A percentile compares a stretch with the other conserved stretches of the same genome.
phyloP scores from a whole-genome alignment of 2,329 filamentous ascomycete genomes.

The Massarina eburnea region DNA sequence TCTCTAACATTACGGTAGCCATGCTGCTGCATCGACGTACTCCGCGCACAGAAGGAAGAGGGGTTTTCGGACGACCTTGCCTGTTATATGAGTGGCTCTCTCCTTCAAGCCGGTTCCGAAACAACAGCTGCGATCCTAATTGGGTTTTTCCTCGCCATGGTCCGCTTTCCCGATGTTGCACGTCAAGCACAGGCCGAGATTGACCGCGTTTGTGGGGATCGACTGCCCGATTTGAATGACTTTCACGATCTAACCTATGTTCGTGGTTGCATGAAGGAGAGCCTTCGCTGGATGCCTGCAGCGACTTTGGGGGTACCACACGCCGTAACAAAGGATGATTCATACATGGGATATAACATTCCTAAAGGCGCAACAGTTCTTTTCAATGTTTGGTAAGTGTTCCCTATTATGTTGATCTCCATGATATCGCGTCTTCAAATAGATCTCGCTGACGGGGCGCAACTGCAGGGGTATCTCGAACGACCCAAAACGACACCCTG shows the following conservation, averaged over 20 bases:
- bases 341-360: conserved; percentile 39
- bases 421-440: background rate
- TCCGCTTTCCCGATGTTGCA: conserved; percentile 25
- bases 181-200: conserved; percentile 28
- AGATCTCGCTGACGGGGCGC: too few species aligned
- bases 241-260: conserved; percentile 26
- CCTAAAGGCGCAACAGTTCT: conserved; percentile 41
- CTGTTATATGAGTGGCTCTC: conserved; percentile 23
- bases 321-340: conserved; percentile 25
- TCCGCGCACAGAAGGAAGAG: conserved; percentile 20
- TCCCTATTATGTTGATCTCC: background rate
- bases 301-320: conserved; percentile 28
- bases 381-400: conserved; percentile 35
- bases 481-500: conserved; percentile 46
- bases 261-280: conserved; percentile 31
- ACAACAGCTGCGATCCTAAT: conserved; percentile 27
- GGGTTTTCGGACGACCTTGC: conserved; percentile 22
- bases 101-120: conserved; percentile 34
- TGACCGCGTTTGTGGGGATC: conserved; percentile 30
- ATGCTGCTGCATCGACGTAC: conserved; percentile 25
- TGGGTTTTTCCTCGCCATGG: conserved; percentile 29
- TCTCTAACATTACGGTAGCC: conserved; percentile 8
- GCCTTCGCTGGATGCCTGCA: conserved; percentile 34
- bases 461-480: conserved; percentile 15
- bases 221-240: conserved; percentile 34